These are phyloP conservation scores for Bretziella fagacearum DNA, from an alignment of 2,329 filamentous ascomycete species.

Conservation along the genomic window DNA sequence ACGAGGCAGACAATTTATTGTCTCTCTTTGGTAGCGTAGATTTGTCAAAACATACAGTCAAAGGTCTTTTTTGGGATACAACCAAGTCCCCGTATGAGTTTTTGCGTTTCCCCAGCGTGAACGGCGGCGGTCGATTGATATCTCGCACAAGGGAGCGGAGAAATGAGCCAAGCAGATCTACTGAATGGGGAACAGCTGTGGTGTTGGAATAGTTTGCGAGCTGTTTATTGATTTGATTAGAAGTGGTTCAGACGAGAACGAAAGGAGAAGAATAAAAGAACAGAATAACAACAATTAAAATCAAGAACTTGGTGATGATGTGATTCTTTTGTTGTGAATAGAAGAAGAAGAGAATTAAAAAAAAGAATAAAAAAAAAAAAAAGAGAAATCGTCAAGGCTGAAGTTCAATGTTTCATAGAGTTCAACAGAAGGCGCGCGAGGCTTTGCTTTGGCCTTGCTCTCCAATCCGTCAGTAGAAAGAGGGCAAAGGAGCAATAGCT, in stretches of 20 bases:
- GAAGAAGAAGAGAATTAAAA: conserved; percentile 2
- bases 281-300: too few relatives aligned
- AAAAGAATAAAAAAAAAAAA: not conserved
- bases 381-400: not conserved
- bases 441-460: not conserved
- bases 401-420: not conserved
- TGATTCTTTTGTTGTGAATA: not conserved
- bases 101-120: conserved; percentile 52
- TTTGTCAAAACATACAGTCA: conserved; percentile 35
- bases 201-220: too few relatives aligned
- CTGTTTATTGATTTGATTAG: too few relatives aligned
- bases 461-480: not conserved
- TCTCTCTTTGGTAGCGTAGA: too few relatives aligned
- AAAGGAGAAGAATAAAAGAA: too few relatives aligned
- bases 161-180: too few relatives aligned
- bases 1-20: too few relatives aligned
- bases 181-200: too few relatives aligned
- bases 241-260: too few relatives aligned
- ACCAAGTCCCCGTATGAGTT: conserved; percentile 42
- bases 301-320: too few relatives aligned
- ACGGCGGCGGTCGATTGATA: not conserved
- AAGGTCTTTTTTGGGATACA: conserved; percentile 40
- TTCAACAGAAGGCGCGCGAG: not conserved
- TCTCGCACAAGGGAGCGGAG: not conserved
- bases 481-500: not conserved